Base-by-base conservation (phyloP, 2,329 filamentous ascomycete genomes). In the Aspergillus fructus region DNA sequence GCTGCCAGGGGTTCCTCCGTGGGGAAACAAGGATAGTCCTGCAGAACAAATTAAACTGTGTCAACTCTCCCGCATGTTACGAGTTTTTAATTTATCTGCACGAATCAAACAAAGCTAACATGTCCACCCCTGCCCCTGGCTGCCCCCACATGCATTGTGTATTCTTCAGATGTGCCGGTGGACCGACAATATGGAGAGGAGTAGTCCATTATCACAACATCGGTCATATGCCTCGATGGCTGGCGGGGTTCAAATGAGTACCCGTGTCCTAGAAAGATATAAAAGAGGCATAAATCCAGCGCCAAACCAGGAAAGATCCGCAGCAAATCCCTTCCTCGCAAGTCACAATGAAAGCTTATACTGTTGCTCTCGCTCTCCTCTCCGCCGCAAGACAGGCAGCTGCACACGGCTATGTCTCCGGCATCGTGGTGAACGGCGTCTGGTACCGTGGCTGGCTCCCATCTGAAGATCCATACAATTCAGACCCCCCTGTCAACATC, bases 401-500 rank as follows among this genome's bases (percentile, higher is more conserved):
- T 15, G 75, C 71, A 41, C 75, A 78, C 61, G 75, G 75, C 49
- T 73, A 68, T 49, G 73, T 77, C 19, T 61, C 63, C 9, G 71
- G 69, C 55, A 71, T 72, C 48, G 64, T 74, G 39, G 67, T 71
- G 50, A 73, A 72, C 47, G 72, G 71, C 40, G 60, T 60, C 30
- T 74, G 68, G 63, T 72, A 77, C 56, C 63, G 65, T 23, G 79
- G 79, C 64, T 78, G 47, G 67, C 74, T 40, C 64, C 59, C 58
- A 50, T 59, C n/a, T 77, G 55, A 64, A 52, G 53, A 73, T 60
- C 61, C 63, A 45, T 77, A 78, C 61, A 61, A 57, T 52, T 61
- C 59, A 19, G 63, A 69, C n/a, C 70, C 71, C 17, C 79, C 79
- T 2, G 65, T 74, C 15, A 71, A 74, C 21, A 80, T 84, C 50